Evolutionary conservation across 2,329 filamentous ascomycete genomes (phyloP).

Genomic region (Alternaria conjuncta): DNA sequence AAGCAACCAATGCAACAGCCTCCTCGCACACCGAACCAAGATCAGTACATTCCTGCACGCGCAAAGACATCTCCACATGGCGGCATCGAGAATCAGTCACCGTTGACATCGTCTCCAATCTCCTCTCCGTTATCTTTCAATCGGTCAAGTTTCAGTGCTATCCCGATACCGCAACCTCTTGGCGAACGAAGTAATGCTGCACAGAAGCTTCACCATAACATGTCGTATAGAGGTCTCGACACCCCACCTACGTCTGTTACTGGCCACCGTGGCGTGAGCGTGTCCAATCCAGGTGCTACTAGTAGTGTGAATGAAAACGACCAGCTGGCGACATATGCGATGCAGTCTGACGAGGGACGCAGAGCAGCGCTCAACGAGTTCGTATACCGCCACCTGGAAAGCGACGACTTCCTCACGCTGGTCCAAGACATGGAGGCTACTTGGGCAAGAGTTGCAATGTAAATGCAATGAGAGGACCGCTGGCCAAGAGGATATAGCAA

Average conservation of each 20-base stretch:
- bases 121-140: constrained; percentile 14
- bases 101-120: constrained; percentile 11
- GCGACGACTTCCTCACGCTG: constrained; percentile 58
- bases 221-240: neutral
- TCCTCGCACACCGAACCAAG: constrained; percentile 13
- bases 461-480: constrained; percentile 13
- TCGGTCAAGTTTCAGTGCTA: constrained; percentile 10
- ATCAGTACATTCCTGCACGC: neutral
- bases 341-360: constrained; percentile 51
- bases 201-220: constrained; percentile 8
- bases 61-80: constrained; percentile 4
- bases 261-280: neutral
- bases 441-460: constrained; percentile 49
- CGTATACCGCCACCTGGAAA: constrained; percentile 58
- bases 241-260: constrained; percentile 13
- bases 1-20: constrained; percentile 6
- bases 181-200: constrained; percentile 18
- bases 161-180: constrained; percentile 27
- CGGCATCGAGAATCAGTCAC: constrained; percentile 11
- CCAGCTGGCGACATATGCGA: constrained; percentile 43
- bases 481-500: neutral
- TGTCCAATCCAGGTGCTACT: neutral
- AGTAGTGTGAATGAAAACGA: constrained; percentile 3
- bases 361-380: constrained; percentile 56
- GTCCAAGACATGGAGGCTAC: constrained; percentile 58